phyloP scores from a whole-genome alignment of 257 asterid species.

The Solanum okadae region DNA sequence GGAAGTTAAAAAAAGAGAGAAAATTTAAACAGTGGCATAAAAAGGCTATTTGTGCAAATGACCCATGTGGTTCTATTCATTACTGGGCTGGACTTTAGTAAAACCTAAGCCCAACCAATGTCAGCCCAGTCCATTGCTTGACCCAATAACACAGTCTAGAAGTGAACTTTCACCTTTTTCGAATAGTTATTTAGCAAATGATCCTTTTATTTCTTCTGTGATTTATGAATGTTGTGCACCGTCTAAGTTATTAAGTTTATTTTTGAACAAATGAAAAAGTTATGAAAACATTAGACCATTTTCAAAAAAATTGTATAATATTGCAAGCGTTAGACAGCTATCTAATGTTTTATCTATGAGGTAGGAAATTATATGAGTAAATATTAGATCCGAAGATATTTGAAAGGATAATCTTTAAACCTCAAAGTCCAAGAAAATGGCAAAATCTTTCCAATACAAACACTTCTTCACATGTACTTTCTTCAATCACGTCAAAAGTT shows the following conservation, averaged over 20 bases:
- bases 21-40: neutral
- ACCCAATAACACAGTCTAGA: neutral
- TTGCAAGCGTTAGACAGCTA: neutral
- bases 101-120: neutral
- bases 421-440: neutral
- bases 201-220: neutral
- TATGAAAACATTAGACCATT: too few species aligned
- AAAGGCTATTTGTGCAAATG: neutral
- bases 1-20: neutral
- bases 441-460: constrained; percentile 24
- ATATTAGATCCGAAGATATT: neutral
- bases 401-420: neutral
- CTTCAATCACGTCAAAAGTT: neutral
- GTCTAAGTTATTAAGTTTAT: neutral
- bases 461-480: neutral
- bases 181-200: neutral
- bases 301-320: too few species aligned
- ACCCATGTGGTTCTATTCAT: neutral
- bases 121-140: neutral
- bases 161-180: neutral
- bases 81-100: neutral
- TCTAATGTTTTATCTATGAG: neutral
- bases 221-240: neutral
- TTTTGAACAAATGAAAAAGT: neutral
- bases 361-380: neutral